phyloP scores from a whole-genome alignment of 2,329 filamentous ascomycete species.

The Alternaria metachromatica region DNA sequence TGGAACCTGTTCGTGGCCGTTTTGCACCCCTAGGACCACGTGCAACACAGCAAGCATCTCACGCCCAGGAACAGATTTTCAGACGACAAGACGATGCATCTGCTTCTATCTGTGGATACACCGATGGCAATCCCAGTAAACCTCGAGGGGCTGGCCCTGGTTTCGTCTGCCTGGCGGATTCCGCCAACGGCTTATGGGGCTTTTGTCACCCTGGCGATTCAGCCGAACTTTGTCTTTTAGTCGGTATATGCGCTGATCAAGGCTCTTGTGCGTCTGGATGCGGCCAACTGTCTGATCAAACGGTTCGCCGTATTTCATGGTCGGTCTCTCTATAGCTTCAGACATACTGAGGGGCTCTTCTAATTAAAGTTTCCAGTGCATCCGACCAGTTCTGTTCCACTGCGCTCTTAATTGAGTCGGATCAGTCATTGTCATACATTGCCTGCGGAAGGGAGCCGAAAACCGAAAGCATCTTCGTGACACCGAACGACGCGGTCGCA shows the following conservation, averaged over 20 bases:
- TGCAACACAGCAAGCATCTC: not conserved
- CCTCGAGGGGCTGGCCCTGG: slow-evolving; percentile 6
- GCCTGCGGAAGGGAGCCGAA: slow-evolving; percentile 15
- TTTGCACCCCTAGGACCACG: not conserved
- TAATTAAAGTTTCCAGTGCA: slow-evolving; percentile 4
- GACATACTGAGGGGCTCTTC: not conserved
- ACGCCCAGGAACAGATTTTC: not conserved
- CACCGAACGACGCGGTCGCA: slow-evolving; percentile 5
- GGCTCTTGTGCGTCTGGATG: slow-evolving; percentile 20
- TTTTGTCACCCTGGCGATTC: slow-evolving; percentile 22
- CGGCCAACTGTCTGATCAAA: slow-evolving; percentile 15
- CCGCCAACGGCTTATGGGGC: slow-evolving; percentile 23
- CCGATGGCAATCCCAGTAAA: slow-evolving; percentile 12
- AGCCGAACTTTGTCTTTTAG: slow-evolving; percentile 18
- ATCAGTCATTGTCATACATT: slow-evolving; percentile 23
- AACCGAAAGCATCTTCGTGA: slow-evolving; percentile 9
- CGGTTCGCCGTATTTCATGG: slow-evolving; percentile 19
- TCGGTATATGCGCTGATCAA: slow-evolving; percentile 21
- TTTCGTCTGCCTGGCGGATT: slow-evolving; percentile 20
- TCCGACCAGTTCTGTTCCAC: slow-evolving; percentile 17
- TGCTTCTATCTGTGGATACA: slow-evolving; percentile 20
- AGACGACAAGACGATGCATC: slow-evolving; percentile 6
- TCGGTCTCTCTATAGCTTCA: not conserved
- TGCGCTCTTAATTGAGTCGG: slow-evolving; percentile 14
- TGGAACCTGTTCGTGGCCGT: not conserved